Percentiles rank a stretch among this genome's conserved stretches.
These are phyloP conservation scores for Mimosa pudica DNA, from an alignment of 306 rosid species.

Conservation along the genomic window DNA sequence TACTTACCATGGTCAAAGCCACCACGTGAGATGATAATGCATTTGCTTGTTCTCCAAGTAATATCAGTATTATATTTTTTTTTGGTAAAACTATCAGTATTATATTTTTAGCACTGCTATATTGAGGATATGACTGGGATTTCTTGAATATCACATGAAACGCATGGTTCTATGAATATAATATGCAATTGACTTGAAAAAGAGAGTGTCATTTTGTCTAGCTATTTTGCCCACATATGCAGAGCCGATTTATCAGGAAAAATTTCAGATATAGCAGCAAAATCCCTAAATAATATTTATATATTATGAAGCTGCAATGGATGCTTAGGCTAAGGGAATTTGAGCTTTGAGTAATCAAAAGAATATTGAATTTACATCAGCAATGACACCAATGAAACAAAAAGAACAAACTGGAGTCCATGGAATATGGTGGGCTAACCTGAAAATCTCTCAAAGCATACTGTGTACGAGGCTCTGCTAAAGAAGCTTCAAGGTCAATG, in stretches of 20 bases:
- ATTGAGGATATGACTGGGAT: neutral
- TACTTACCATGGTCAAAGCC: neutral
- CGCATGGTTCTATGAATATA: conserved; percentile 7
- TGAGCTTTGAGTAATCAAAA: neutral
- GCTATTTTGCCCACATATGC: neutral
- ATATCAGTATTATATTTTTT: neutral
- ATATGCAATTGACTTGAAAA: neutral
- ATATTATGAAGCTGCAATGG: neutral
- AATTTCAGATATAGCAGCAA: neutral
- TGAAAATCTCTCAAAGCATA: conserved; percentile 76
- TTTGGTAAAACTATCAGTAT: neutral
- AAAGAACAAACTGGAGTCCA: conserved; percentile 3
- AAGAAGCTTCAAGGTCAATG: conserved; percentile 86
- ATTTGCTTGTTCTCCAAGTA: conserved; percentile 16
- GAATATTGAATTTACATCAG: neutral
- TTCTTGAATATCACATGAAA: conserved; percentile 1
- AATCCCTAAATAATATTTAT: neutral
- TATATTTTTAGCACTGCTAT: neutral
- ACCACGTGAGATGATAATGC: neutral
- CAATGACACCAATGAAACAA: conserved; percentile 5
- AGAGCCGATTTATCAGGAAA: conserved; percentile 12
- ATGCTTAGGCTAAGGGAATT: neutral
- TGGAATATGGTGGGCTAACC: conserved; percentile 49
- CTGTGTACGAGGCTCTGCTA: conserved; percentile 87
- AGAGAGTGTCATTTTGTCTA: neutral